Conservation (phyloP, 495 filamentous ascomycete genomes). For the Annulohypoxylon maeteangense region DNA sequence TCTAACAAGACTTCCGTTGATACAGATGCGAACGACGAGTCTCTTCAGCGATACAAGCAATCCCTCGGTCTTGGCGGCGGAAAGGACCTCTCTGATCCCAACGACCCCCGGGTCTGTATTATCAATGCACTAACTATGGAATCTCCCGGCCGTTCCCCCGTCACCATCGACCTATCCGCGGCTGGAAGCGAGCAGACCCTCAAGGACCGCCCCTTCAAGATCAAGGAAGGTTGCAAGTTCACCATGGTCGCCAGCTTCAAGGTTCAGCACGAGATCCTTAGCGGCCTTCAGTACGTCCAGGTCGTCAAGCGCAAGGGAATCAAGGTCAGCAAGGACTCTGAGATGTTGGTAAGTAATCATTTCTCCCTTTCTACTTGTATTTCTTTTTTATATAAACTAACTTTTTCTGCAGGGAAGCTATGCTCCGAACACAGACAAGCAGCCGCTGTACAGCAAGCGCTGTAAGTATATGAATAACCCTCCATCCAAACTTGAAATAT, state of each 20-base stretch:
- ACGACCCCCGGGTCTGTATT: slow-evolving; percentile 83
- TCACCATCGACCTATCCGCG: slow-evolving; percentile 80
- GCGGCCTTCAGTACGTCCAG: slow-evolving; percentile 94
- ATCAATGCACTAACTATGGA: slow-evolving; percentile 90
- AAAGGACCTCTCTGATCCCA: slow-evolving; percentile 72
- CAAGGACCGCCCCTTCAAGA: slow-evolving; percentile 90
- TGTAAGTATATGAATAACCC: slow-evolving; percentile 73
- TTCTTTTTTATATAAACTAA: slow-evolving; percentile 12
- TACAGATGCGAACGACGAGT: slow-evolving; percentile 80
- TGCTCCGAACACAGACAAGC: slow-evolving; percentile 85
- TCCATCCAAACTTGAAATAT: not conserved
- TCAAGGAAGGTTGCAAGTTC: slow-evolving; percentile 94
- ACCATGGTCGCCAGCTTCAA: slow-evolving; percentile 92
- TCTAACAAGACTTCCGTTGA: slow-evolving; percentile 39
- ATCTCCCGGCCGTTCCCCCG: slow-evolving; percentile 78
- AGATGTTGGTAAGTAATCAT: slow-evolving; percentile 85
- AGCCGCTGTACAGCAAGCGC: slow-evolving; percentile 84
- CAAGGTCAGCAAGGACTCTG: slow-evolving; percentile 85
- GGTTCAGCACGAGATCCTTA: slow-evolving; percentile 94
- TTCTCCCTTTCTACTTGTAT: not conserved
- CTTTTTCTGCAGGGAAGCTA: slow-evolving; percentile 73
- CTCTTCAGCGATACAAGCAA: slow-evolving; percentile 95
- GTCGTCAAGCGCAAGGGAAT: slow-evolving; percentile 88
- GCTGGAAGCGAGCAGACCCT: slow-evolving; percentile 74
- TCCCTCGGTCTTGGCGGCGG: slow-evolving; percentile 84